Percentiles rank a stretch among this genome's conserved stretches.
phyloP scores from a whole-genome alignment of 2,329 filamentous ascomycete species.

The Arthrobotrys iridis region DNA sequence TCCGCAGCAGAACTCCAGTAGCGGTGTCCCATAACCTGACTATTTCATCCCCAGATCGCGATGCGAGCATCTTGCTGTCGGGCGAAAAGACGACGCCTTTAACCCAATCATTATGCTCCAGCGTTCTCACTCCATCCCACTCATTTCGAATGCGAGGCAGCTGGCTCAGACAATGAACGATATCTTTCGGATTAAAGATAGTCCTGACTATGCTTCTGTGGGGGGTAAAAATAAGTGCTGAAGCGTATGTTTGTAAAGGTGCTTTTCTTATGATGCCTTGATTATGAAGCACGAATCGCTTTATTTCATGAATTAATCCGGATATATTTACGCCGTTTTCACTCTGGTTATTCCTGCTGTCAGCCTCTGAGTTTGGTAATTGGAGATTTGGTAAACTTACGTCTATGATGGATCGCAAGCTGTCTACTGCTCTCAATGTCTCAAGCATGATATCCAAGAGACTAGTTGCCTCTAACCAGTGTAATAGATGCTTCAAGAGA shows the following conservation, averaged over 20 bases:
- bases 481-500: conserved; percentile 1
- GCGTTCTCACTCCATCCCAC: neutral
- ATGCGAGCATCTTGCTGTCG: neutral
- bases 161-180: neutral
- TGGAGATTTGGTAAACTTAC: neutral
- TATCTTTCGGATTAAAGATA: neutral
- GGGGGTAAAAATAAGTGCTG: neutral
- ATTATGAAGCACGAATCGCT: neutral
- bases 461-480: conserved; percentile 9
- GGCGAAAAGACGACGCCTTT: neutral
- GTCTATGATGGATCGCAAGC: neutral
- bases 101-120: neutral
- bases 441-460: neutral
- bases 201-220: neutral
- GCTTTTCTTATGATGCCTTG: neutral
- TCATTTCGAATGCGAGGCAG: neutral
- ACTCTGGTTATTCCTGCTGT: neutral
- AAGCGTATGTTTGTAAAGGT: conserved; percentile 23
- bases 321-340: neutral
- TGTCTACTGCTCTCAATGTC: neutral
- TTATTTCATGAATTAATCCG: neutral
- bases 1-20: too few species aligned
- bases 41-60: neutral
- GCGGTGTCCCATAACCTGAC: too few species aligned
- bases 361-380: neutral